Percentiles rank a stretch among this genome's conserved stretches.
Evolutionary conservation across 371 early-diverging fungal genomes (phyloP).

Genomic region (Mortierella sp.): DNA sequence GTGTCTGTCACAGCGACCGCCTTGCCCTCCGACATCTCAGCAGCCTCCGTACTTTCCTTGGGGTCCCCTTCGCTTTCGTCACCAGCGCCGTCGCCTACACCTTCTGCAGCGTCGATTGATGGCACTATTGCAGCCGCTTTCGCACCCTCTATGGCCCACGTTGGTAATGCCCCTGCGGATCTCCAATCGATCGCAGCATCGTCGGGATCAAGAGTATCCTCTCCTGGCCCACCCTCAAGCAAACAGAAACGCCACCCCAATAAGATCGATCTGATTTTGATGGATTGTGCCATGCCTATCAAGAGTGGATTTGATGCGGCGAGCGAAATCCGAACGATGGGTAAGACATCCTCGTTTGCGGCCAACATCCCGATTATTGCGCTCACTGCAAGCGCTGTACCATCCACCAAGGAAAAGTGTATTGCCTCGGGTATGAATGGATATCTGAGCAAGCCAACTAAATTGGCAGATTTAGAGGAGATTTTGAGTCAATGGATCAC

Average conservation of each 20-base stretch:
- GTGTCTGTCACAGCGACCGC: neutral
- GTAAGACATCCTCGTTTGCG: conserved; percentile 28
- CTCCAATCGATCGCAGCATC: neutral
- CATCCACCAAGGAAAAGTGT: conserved; percentile 55
- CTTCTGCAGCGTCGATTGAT: neutral
- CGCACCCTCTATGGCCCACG: neutral
- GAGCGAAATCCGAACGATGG: conserved; percentile 46
- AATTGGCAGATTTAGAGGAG: conserved; percentile 46
- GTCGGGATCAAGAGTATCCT: neutral
- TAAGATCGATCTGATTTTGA: conserved; percentile 49
- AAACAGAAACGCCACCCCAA: neutral
- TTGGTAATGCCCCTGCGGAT: neutral
- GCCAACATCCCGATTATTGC: conserved; percentile 57
- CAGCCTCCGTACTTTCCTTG: neutral
- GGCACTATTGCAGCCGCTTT: neutral
- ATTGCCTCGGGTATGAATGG: conserved; percentile 58
- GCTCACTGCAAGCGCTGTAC: conserved; percentile 56
- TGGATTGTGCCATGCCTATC: conserved; percentile 56
- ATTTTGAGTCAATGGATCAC: conserved; percentile 56
- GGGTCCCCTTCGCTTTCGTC: neutral
- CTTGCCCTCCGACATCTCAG: neutral
- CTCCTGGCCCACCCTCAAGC: neutral
- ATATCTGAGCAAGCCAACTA: conserved; percentile 58
- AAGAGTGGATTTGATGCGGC: conserved; percentile 56
- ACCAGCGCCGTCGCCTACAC: neutral